These are phyloP conservation scores for Lentinus brumalis DNA, from an alignment of 768 basidiomycete genomes.

Conservation along the genomic window DNA sequence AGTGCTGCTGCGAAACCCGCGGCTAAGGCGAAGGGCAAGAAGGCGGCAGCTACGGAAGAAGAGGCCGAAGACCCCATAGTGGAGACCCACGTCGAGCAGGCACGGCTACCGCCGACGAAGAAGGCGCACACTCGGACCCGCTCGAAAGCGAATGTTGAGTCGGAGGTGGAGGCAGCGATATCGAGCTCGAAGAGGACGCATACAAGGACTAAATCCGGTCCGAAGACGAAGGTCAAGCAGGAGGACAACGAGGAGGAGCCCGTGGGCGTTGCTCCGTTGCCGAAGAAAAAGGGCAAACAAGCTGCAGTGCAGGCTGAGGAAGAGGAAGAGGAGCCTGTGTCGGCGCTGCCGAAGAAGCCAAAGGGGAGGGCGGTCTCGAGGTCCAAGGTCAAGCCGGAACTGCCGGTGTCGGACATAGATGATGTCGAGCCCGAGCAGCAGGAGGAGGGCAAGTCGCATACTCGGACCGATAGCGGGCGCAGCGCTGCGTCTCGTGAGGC, in stretches of 20 bases:
- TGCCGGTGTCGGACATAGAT: slow-evolving; percentile 21
- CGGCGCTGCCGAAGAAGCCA: slow-evolving; percentile 4
- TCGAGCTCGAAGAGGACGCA: slow-evolving; percentile 14
- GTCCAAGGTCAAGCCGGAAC: slow-evolving; percentile 20
- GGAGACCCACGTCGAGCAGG: not conserved
- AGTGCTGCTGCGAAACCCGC: slow-evolving; percentile 4
- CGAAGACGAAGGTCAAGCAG: slow-evolving; percentile 16
- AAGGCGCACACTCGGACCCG: slow-evolving; percentile 22
- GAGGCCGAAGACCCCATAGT: not conserved
- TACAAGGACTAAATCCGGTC: slow-evolving; percentile 15
- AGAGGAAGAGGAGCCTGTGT: slow-evolving; percentile 19
- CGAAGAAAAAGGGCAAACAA: slow-evolving; percentile 21
- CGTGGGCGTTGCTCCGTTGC: slow-evolving; percentile 1
- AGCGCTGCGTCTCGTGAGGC: not conserved
- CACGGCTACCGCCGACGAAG: slow-evolving; percentile 10
- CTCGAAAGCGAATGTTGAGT: slow-evolving; percentile 19
- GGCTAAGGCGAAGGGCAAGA: slow-evolving; percentile 11
- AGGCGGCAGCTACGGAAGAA: not conserved
- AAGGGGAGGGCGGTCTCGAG: slow-evolving; percentile 18
- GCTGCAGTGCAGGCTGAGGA: slow-evolving; percentile 5
- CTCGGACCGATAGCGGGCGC: not conserved
- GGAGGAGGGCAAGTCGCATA: slow-evolving; percentile 6
- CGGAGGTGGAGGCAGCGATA: slow-evolving; percentile 19
- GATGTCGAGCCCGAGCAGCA: slow-evolving; percentile 3
- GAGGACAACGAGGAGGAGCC: slow-evolving; percentile 15